Evolutionary conservation across 306 rosid species (phyloP).

Genomic region (Quercus agrifolia): DNA sequence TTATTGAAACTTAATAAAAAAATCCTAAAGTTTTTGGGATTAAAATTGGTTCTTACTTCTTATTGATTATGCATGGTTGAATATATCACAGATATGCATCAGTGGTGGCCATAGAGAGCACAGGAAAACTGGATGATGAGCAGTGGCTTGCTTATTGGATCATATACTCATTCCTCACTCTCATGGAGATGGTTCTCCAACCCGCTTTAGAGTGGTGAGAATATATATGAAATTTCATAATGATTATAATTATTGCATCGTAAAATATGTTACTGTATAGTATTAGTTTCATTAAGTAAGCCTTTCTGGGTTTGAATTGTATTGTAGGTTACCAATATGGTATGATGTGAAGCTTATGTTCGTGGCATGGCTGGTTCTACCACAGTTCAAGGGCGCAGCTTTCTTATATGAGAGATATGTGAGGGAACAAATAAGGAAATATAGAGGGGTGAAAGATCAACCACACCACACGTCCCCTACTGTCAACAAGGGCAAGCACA

Average conservation of each 20-base stretch:
- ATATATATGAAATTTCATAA: neutral
- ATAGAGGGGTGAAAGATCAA: constrained; percentile 10
- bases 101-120: constrained; percentile 74
- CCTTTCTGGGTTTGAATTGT: neutral
- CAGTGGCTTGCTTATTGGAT: constrained; percentile 99
- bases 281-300: neutral
- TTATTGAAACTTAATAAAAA: too few species aligned
- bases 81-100: constrained; percentile 65
- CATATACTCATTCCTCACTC: constrained; percentile 80
- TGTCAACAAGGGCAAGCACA: constrained; percentile 42
- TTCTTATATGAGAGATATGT: constrained; percentile 71
- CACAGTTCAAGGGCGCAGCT: constrained; percentile 90
- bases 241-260: neutral
- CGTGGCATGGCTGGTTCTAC: constrained; percentile 88
- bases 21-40: too few species aligned
- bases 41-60: too few species aligned
- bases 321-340: constrained; percentile 77
- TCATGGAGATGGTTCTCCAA: constrained; percentile 66
- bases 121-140: constrained; percentile 66
- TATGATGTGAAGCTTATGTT: constrained; percentile 57
- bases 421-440: constrained; percentile 48
- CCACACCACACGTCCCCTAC: constrained; percentile 20
- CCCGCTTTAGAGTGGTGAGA: constrained; percentile 60
- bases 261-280: neutral
- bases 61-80: too few species aligned